phyloP scores from a whole-genome alignment of 371 early-diverging fungal species.

The Syncephalastrum racemosum region DNA sequence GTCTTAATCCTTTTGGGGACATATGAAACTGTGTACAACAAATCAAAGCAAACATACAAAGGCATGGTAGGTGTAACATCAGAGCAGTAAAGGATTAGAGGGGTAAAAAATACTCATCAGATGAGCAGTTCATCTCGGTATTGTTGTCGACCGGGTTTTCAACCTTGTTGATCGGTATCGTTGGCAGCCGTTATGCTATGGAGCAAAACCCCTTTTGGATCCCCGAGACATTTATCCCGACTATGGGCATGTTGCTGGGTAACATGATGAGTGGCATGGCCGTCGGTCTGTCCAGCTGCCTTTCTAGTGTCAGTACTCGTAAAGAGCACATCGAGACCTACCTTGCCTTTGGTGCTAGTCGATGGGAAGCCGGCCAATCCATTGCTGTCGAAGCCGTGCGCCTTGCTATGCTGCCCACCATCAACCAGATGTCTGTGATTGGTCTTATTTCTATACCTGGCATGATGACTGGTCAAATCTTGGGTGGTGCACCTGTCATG shows the following conservation, averaged over 20 bases:
- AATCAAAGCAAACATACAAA: conserved; percentile 46
- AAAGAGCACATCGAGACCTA: conserved; percentile 68
- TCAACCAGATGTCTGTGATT: conserved; percentile 85
- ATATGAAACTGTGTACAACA: conserved; percentile 62
- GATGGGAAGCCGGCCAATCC: conserved; percentile 83
- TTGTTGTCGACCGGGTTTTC: conserved; percentile 48
- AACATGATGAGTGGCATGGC: conserved; percentile 85
- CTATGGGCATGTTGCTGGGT: conserved; percentile 85
- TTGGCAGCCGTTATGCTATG: conserved; percentile 73
- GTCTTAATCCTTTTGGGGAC: conserved; percentile 50
- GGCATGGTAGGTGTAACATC: conserved; percentile 50
- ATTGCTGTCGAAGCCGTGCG: conserved; percentile 75
- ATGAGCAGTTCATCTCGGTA: conserved; percentile 47
- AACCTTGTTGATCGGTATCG: conserved; percentile 53
- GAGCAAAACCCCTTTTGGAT: conserved; percentile 72
- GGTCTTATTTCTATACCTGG: conserved; percentile 90
- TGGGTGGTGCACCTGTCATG: conserved; percentile 81
- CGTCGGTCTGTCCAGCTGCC: conserved; percentile 66
- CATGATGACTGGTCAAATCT: conserved; percentile 91
- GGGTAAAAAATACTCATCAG: not conserved
- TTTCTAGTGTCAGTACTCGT: conserved; percentile 54
- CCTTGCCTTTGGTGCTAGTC: conserved; percentile 79
- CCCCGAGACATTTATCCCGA: conserved; percentile 84
- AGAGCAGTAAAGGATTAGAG: not conserved
- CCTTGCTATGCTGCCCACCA: conserved; percentile 78